Conservation (phyloP, 352 stramenopile species). For the Globisporangium okanoganense region DNA sequence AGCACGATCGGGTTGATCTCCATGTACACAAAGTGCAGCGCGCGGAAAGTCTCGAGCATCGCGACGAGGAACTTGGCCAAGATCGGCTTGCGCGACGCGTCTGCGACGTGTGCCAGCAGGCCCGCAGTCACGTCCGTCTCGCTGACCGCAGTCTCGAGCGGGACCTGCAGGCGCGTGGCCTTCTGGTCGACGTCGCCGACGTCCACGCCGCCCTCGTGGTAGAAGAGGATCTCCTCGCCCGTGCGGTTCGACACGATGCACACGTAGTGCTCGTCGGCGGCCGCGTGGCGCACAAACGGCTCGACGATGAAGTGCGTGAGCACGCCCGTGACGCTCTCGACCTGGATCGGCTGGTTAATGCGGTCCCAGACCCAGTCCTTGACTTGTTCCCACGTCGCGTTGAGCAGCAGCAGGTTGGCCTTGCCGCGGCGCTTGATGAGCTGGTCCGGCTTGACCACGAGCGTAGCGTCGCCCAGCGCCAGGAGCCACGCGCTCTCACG, state of each 20-base stretch:
- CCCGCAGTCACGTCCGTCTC: slow-evolving; percentile 63
- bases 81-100: slow-evolving; percentile 56
- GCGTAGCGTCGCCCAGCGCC: slow-evolving; percentile 58
- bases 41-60: slow-evolving; percentile 92
- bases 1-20: slow-evolving; percentile 98
- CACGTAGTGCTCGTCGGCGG: slow-evolving; percentile 95
- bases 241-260: slow-evolving; percentile 94
- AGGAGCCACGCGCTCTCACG: slow-evolving; percentile 81
- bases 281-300: slow-evolving; percentile 93
- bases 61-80: slow-evolving; percentile 88
- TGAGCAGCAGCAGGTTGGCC: slow-evolving; percentile 93
- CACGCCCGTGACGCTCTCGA: slow-evolving; percentile 89
- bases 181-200: slow-evolving; percentile 95
- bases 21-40: slow-evolving; percentile 97
- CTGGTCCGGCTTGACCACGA: slow-evolving; percentile 98
- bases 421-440: slow-evolving; percentile 97
- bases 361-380: slow-evolving; percentile 93
- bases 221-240: slow-evolving; percentile 96
- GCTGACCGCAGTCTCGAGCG: slow-evolving; percentile 66
- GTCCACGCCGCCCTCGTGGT: slow-evolving; percentile 94
- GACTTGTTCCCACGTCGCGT: slow-evolving; percentile 90
- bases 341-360: slow-evolving; percentile 91
- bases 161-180: slow-evolving; percentile 86
- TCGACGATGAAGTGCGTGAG: slow-evolving; percentile 97
- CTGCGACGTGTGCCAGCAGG: slow-evolving; percentile 83